A percentile compares a stretch with the other conserved stretches of the same genome.
These are phyloP conservation scores for Garcia nutans DNA, from an alignment of 345 rosid genomes.

Conservation along the genomic window DNA sequence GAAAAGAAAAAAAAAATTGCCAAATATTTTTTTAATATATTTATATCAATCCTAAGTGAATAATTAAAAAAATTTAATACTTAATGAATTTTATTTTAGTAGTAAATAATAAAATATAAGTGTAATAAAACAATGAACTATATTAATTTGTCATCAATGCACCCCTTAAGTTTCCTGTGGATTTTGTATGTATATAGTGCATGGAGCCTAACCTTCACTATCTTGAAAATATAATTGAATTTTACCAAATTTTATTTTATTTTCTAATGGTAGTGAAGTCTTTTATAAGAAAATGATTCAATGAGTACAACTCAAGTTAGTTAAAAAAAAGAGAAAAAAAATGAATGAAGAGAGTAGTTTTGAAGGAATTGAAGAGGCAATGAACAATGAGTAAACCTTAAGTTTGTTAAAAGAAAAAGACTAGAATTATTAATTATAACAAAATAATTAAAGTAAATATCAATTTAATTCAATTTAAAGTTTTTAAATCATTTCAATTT, in stretches of 20 bases:
- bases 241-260: constrained; percentile 15
- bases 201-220: constrained; percentile 18
- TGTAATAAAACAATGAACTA: no score
- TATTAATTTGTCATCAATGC: no score
- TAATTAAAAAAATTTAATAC: no score
- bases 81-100: no score
- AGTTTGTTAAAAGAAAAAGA: constrained; percentile 27
- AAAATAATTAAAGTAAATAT: no score
- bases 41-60: background rate
- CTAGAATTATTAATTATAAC: no score
- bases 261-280: constrained; percentile 25
- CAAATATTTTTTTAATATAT: background rate
- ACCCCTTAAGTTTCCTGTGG: no score
- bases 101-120: no score
- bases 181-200: constrained; percentile 1
- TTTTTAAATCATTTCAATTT: no score
- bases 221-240: constrained; percentile 5
- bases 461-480: no score
- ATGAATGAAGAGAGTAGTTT: constrained; percentile 24
- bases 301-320: constrained; percentile 51
- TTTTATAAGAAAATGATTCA: constrained; percentile 41
- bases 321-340: background rate
- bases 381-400: constrained; percentile 42
- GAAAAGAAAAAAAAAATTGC: constrained; percentile 5
- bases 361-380: constrained; percentile 35